phyloP scores from a whole-genome alignment of 805 yeast species.

The Metschnikowia arizonensis region DNA sequence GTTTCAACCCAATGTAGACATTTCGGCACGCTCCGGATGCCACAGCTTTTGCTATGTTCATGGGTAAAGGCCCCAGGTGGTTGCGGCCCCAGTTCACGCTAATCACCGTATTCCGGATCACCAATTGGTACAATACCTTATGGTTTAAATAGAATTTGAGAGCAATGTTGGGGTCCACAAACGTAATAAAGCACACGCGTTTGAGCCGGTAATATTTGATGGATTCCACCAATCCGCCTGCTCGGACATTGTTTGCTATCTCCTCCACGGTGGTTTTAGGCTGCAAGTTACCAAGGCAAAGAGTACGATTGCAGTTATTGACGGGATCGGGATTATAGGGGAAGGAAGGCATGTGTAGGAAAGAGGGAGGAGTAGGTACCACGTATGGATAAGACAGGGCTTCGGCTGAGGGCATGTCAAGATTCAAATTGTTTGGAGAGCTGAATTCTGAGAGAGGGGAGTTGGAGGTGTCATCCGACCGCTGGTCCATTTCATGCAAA shows the following conservation, averaged over 20 bases:
- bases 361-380: background rate
- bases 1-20: constrained; percentile 62
- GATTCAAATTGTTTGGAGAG: background rate
- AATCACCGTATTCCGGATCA: constrained; percentile 57
- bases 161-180: constrained; percentile 61
- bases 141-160: constrained; percentile 61
- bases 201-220: constrained; percentile 50
- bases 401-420: background rate
- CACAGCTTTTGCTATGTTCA: constrained; percentile 56
- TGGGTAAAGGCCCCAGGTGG: constrained; percentile 58
- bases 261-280: constrained; percentile 65
- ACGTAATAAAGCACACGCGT: constrained; percentile 65
- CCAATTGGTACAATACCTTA: constrained; percentile 52
- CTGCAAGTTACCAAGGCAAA: constrained; percentile 64
- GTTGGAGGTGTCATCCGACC: background rate
- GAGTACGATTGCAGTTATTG: constrained; percentile 56
- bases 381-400: background rate
- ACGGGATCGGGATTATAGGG: constrained; percentile 27
- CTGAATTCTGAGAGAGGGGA: background rate
- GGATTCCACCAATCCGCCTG: constrained; percentile 64
- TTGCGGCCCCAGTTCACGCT: constrained; percentile 70
- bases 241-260: constrained; percentile 70
- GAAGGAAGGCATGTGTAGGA: constrained; percentile 2
- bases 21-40: constrained; percentile 75
- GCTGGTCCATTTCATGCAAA: background rate